A percentile compares a stretch with the other conserved stretches of the same genome.
Conservation (phyloP, 1,139 yeast genomes). For the Hanseniaspora sp. region DNA sequence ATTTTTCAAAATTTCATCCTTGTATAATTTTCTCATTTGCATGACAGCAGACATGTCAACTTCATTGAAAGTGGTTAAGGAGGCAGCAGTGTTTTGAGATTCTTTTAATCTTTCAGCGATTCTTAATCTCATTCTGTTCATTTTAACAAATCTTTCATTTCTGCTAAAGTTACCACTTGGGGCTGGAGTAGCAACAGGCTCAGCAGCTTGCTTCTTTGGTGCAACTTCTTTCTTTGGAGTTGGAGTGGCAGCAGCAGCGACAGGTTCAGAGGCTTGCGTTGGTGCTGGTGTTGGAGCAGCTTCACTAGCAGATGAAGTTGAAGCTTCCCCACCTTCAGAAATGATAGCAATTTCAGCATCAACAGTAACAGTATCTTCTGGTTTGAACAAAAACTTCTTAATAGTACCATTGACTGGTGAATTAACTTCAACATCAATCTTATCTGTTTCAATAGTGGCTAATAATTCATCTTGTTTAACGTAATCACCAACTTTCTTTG, state of each 20-base stretch:
- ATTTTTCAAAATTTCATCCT: constrained; percentile 90
- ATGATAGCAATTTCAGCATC: constrained; percentile 79
- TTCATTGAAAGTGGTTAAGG: constrained; percentile 94
- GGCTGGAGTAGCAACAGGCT: constrained; percentile 28
- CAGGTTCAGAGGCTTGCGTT: constrained; percentile 16
- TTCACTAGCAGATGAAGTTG: constrained; percentile 25
- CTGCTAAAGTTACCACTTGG: constrained; percentile 49
- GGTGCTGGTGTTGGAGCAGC: constrained; percentile 26
- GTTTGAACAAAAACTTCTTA: constrained; percentile 60
- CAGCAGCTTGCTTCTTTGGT: constrained; percentile 22
- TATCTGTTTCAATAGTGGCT: constrained; percentile 89
- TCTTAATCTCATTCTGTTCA: constrained; percentile 99
- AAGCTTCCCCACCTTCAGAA: constrained; percentile 53
- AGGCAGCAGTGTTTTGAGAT: constrained; percentile 97
- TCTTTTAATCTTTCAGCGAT: constrained; percentile 98
- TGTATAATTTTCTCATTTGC: constrained; percentile 92
- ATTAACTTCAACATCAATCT: constrained; percentile 85
- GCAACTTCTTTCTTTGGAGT: constrained; percentile 19
- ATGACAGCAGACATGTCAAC: constrained; percentile 89
- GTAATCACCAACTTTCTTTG: constrained; percentile 67
- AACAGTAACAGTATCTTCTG: constrained; percentile 80
- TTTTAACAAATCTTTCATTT: constrained; percentile 83
- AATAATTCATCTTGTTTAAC: constrained; percentile 72
- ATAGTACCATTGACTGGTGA: constrained; percentile 81
- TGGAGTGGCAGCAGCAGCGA: constrained; percentile 20